phyloP scores from a whole-genome alignment of 257 asterid genomes.

The Primulina eburnea region DNA sequence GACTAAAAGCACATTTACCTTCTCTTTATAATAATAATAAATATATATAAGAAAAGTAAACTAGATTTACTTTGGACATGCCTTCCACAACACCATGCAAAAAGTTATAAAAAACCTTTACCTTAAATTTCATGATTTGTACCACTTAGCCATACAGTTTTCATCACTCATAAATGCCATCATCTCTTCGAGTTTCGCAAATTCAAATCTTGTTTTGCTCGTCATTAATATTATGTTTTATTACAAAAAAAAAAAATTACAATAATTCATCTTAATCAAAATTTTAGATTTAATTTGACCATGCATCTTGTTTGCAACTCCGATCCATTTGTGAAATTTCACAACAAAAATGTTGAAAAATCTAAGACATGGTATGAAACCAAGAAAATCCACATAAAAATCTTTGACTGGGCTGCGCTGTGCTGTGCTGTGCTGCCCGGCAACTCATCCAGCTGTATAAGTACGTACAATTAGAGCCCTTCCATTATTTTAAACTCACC shows the following conservation, averaged over 20 bases:
- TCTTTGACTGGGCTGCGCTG: background rate
- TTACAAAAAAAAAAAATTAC: too few relatives aligned
- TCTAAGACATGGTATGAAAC: background rate
- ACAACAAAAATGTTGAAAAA: background rate
- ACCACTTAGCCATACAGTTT: background rate
- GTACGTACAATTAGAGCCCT: background rate
- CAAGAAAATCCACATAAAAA: background rate
- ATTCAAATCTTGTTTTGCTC: too few relatives aligned
- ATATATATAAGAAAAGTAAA: too few relatives aligned
- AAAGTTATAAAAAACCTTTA: background rate
- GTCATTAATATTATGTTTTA: too few relatives aligned
- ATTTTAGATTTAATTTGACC: too few relatives aligned
- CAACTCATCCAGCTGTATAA: background rate
- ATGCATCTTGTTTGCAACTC: too few relatives aligned
- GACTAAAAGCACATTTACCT: too few relatives aligned
- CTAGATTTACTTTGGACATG: background rate
- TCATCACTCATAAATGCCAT: too few relatives aligned
- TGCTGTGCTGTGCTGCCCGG: too few relatives aligned
- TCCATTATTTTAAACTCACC: background rate
- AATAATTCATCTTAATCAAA: too few relatives aligned
- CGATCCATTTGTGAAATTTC: background rate
- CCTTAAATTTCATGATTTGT: background rate
- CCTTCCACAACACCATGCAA: background rate
- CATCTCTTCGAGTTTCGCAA: too few relatives aligned
- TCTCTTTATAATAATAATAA: too few relatives aligned